Base-by-base conservation (phyloP, 208 protist species). In the Naegleria fowleri region DNA sequence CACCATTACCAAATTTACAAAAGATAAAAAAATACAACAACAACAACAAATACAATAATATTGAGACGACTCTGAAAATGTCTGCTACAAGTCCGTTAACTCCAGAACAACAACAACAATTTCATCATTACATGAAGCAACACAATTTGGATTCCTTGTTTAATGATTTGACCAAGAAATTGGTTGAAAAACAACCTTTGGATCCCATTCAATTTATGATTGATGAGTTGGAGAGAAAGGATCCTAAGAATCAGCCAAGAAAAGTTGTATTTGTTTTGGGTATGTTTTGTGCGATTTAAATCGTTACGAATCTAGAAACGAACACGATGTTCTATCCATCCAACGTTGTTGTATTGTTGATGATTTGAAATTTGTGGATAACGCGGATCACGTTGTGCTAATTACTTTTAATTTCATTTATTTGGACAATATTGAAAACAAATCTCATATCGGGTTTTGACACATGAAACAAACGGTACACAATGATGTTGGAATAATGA, bases 211-310 rank as follows among this genome's bases (percentile, higher is more conserved):
- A 52, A 67, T 89, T 67, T 25, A 59, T 89, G 7, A 38, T 67
- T n/a, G 25, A 52, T 39, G 33, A 89, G 67, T 40, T 89, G 5
- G 11, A 89, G 39, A 58, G 29, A 89, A 67, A 40, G 39, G 51
- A 55, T 43, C 25, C 40, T 11, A n/a, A 40, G 6, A 52, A 55
- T 15, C 33, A 33, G 41, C 25, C 86, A 6, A 59, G 86, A 75
- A 89, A 67, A 67, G 51, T 89, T 41, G 29, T 67, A 11, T 89
- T 89, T 67, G 86, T 89, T 5, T 40, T 89, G 13, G 86, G 86
- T 67, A 67, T 67, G 55, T 67, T 15, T 67, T 67, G 55, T 15
- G 11, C 2, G 22, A 29, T 67, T 67, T 67, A 67, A 29, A 29
- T 67, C 13, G 19, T 67, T 22, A 15, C 55, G n/a, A 29, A 67